Base-by-base conservation (phyloP, 441 rosid species). In the Adansonia madagascariensis region DNA sequence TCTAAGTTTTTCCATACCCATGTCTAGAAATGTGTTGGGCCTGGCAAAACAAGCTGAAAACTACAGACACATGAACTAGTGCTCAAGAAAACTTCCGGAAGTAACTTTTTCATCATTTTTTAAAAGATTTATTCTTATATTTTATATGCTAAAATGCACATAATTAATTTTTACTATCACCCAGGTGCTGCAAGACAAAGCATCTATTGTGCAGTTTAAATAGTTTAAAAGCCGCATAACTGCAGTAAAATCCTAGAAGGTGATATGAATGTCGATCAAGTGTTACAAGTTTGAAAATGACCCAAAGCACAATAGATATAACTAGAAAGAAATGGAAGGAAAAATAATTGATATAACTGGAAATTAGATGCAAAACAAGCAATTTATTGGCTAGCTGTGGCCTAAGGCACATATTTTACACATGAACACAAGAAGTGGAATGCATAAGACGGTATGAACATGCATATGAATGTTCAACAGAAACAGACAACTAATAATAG, bases 401-500 rank as follows among this genome's bases (percentile, higher is more conserved):
- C 66, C 6, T 15, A 10, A 60, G 14, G n/a, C 39, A 60, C 4
- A 24, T 60, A 9, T 10, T 15, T 60, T 14, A 60, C 15, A 22
- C 15, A 5, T 15, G 10, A 60, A 6, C 64, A 22, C 64, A 22
- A 24, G 64, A 35, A 57, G 61, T 61, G 15, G 71, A 15, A 66
- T 31, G 39, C 46, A 61, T 43, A 35, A 1, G 44, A 27, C 9
- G 0, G 15, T 14, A 27, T 31, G 18, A 62, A 64, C 65, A 72
- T 49, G 10, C 44, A 73, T 41, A 69, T 44, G 44, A 24, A 78
- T 73, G 27, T 47, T 55, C 12, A 14, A 20, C 1, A 15, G 43
- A 75, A 66, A 79, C 39, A 44, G 27, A 69, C 11, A 70, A 47
- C 6, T 61, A 64, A 31, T 12, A 76, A 46, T 14, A 41, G 12